Base-by-base conservation (phyloP, 441 rosid genomes). In the Erodium moschatum region DNA sequence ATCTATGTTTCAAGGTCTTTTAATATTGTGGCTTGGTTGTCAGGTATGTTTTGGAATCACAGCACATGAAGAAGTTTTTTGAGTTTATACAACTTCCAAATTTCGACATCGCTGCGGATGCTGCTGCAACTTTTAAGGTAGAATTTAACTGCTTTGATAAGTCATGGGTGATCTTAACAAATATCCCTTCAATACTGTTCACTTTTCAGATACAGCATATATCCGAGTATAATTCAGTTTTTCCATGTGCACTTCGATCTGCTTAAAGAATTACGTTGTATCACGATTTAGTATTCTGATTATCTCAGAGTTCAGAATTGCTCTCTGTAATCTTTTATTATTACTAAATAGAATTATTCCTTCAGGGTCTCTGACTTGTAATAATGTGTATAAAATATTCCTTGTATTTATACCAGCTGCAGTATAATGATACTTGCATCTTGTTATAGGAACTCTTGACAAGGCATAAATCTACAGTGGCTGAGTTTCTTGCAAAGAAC, bases 111-210 rank as follows among this genome's bases (percentile, higher is more conserved):
- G 91, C 98, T 67, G 98, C 98, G 10, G 98, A 94, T 87, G 98
- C 96, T 71, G 98, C 97, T 81, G 97, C 96, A 10, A 89, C 98
- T 61, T 94, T 94, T 78, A 94, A 94, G 98, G 98, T 93, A 67
- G 68, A 21, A 31, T 60, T 20, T 4, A 20, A 10, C 6, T 9
- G 64, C 7, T 3, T 10, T 60, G 64, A 10, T 21, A 2, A 21
- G 5, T 21, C 27, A 61, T 61, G 16, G 16, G 16, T 48, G 54
- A 48, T n/a, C 16, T 13, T 48, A n/a, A 40, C 44, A 40, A 40
- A 40, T 35, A 35, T 40, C 44, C 7, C 44, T 8, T 8, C 9
- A 40, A 40, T 8, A 40, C 44, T 40, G 1, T 9, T 8, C 44
- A 8, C 44, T 40, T 40, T 40, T 40, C 44, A 40, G 44, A 40